Evolutionary conservation across 257 asterid species (phyloP), one percentile per base, ranked within the genome.

Genomic region (Plantago ovata): DNA sequence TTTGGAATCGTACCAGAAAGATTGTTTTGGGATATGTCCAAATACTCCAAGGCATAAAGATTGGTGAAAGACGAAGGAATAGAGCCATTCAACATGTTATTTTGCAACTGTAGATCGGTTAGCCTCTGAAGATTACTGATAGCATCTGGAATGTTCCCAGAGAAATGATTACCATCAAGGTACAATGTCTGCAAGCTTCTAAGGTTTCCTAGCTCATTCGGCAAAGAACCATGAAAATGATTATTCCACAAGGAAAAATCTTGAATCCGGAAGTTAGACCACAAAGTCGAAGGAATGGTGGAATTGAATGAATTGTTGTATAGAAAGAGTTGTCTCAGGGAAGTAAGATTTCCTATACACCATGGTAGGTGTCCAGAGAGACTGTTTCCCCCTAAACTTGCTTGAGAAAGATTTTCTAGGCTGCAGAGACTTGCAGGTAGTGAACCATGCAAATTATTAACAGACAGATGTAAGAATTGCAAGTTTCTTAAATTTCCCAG

Each of bases 261-360:
- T 22, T 1, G 20, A n/a, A 59, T 18, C 1, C 19, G 52, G 32
- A 28, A 36, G 12, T 42, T 44, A 13, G 33, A 41, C 67, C 71
- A 64, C 10, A 70, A 4, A 2, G 54, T 44, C 46, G 63, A 18
- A 19, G 71, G 71, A 9, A 64, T 38, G 44, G 8, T 48, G 3
- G 70, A 50, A 51, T 24, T 13, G 21, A 69, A 46, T 2, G 28
- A 21, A 13, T 19, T 57, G 40, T 56, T 62, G 15, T 42, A 48
- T 19, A 63, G 20, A 38, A 39, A 13, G 15, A 69, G 8, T 9
- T 13, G 12, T 56, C 45, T 53, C 15, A 63, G 14, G 2, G 43
- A 41, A 39, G 65, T 16, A 38, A 61, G 12, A 15, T 60, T 53
- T 44, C 69, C 64, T 7, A 69, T 32, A 24, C 74, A 69, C 3